phyloP scores from a whole-genome alignment of 129 eudicot species.

The Escallonia herrerae region DNA sequence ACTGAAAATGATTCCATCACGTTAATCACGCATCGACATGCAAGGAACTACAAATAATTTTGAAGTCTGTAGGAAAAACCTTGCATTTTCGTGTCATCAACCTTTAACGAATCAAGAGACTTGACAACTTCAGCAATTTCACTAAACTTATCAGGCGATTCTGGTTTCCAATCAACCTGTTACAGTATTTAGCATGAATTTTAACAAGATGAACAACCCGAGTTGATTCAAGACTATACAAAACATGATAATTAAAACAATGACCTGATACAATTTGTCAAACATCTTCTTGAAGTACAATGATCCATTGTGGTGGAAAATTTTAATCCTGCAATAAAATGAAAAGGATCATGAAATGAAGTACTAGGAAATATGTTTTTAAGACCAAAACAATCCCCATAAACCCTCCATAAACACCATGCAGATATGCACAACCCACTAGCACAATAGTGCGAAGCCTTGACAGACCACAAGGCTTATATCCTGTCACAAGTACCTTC shows the following conservation, averaged over 20 bases:
- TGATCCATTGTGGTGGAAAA: slow-evolving; percentile 78
- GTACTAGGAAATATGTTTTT: slow-evolving; percentile 14
- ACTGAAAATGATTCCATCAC: too few species aligned
- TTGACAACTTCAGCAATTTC: slow-evolving; percentile 65
- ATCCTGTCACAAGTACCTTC: too few species aligned
- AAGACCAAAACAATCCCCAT: not conserved
- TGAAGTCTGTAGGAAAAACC: slow-evolving; percentile 29
- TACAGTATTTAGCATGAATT: slow-evolving; percentile 12
- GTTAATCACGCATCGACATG: not conserved
- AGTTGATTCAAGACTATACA: not conserved
- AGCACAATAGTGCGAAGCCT: not conserved
- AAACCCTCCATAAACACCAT: not conserved
- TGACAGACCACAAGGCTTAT: too few species aligned
- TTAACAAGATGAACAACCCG: slow-evolving; percentile 5
- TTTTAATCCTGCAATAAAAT: slow-evolving; percentile 57
- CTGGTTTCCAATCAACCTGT: slow-evolving; percentile 97
- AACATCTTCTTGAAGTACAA: slow-evolving; percentile 71
- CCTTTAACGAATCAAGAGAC: slow-evolving; percentile 58
- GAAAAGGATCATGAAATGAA: slow-evolving; percentile 5
- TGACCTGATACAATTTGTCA: slow-evolving; percentile 85
- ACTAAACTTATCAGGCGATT: slow-evolving; percentile 74
- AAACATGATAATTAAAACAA: not conserved
- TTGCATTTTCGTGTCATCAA: slow-evolving; percentile 52
- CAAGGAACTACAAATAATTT: not conserved
- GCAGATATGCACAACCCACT: not conserved